Evolutionary conservation across 2,329 filamentous ascomycete species (phyloP), one percentile per base, ranked within the genome.

Genomic region (Raffaelea ambrosiae): DNA sequence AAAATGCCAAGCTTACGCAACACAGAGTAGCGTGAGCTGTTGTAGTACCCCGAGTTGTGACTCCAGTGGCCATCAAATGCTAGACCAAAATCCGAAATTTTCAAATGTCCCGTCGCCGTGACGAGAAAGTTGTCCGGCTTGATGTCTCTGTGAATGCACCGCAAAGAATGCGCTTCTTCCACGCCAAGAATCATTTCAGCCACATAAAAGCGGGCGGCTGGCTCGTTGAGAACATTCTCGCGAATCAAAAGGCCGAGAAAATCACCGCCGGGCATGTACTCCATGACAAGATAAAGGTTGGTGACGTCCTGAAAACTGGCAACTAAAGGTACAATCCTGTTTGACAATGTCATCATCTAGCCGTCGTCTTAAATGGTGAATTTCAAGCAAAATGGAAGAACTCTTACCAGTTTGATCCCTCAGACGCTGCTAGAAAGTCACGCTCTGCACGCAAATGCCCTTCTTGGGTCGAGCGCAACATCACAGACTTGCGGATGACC

Each of bases 101-200:
- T 96, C 50, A 97, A 66, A 62, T 98, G 93, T 0, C 93, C 90
- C 18, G 86, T 85, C 0, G 86, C 78, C 9, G 86, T 87, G 57
- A 97, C 89, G 26, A 97, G 74, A 59, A 98, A 97, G 59, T 98
- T 98, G 71, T 97, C 91, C 0, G 91, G 93, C 64, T 98, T 98
- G 61, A 97, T 80, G 64, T 97, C 93, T 18, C 91, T 84, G 62
- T 98, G 93, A 43, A 98, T 95, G 75, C 89, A 96, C 44, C 79
- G 79, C 57, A 96, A 79, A 13, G 79, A 79, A 69, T 97, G 91
- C 0, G 88, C 86, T 63, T 95, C 91, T 65, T 97, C 90, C 21
- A 98, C 84, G 58, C 89, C 95, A 4, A 96, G 71, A 46, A 97
- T 85, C 89, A 97, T 97, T 67, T 98, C 90, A 1, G 91, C 89